phyloP scores from a whole-genome alignment of 2,329 filamentous ascomycete genomes.

The Aureobasidium zeae region DNA sequence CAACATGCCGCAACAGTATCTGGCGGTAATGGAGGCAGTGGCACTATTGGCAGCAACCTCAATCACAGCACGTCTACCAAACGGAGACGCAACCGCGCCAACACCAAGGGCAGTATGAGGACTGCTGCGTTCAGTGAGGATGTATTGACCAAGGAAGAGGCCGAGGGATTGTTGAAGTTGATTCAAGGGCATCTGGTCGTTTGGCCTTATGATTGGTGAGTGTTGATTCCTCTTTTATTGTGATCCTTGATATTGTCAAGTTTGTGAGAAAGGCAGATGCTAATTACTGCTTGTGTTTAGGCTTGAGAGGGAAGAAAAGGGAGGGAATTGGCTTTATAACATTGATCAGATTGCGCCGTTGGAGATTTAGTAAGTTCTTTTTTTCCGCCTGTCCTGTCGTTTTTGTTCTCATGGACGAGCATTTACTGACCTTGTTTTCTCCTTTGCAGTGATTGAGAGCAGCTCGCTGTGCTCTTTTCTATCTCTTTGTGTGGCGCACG shows the following conservation, averaged over 20 bases:
- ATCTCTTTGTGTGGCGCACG: no score
- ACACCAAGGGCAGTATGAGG: conserved; percentile 59
- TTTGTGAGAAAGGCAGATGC: no score
- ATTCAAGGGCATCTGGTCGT: conserved; percentile 82
- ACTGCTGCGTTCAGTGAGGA: conserved; percentile 57
- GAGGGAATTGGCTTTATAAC: conserved; percentile 93
- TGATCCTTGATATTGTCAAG: not conserved
- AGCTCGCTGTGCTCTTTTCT: no score
- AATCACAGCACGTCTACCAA: conserved; percentile 27
- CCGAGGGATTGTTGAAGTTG: conserved; percentile 70
- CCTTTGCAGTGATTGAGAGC: no score
- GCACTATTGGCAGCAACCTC: conserved; percentile 14
- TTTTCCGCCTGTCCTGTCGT: no score
- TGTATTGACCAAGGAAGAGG: conserved; percentile 62
- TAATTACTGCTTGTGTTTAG: conserved; percentile 27
- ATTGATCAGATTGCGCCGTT: conserved; percentile 92
- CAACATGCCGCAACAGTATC: conserved; percentile 18
- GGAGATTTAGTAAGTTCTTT: conserved; percentile 76
- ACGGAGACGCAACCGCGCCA: conserved; percentile 57
- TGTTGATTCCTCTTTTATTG: conserved; percentile 16
- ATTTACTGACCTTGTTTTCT: no score
- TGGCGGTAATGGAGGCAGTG: no score
- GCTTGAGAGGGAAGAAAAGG: conserved; percentile 81
- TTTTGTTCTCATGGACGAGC: no score
- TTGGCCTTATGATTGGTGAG: conserved; percentile 87